A percentile compares a stretch with the other conserved stretches of the same genome.
Evolutionary conservation across 805 yeast genomes (phyloP).

Genomic region (Yamadazyma kitorensis): DNA sequence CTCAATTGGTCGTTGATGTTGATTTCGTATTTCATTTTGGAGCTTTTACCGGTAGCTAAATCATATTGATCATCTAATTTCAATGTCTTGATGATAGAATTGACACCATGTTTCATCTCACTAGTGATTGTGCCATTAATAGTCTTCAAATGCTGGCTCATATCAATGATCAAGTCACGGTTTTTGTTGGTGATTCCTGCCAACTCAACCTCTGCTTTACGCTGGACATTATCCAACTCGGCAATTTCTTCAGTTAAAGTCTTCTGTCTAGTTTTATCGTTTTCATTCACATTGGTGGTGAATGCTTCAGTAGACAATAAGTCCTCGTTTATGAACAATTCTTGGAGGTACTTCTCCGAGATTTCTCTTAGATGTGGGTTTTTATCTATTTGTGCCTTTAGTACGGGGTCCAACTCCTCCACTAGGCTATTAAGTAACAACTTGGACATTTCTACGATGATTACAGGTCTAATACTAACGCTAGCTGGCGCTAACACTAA

Average conservation of each 20-base stretch:
- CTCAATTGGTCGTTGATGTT: constrained; percentile 21
- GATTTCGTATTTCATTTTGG: constrained; percentile 10
- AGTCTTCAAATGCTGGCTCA: constrained; percentile 30
- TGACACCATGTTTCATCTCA: constrained; percentile 16
- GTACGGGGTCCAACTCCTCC: constrained; percentile 23
- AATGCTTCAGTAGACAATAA: constrained; percentile 42
- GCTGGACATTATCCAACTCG: constrained; percentile 59
- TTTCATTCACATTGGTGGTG: constrained; percentile 33
- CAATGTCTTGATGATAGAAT: constrained; percentile 12
- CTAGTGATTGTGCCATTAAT: constrained; percentile 26
- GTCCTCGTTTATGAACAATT: constrained; percentile 48
- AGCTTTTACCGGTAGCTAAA: constrained; percentile 8
- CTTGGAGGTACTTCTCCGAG: constrained; percentile 32
- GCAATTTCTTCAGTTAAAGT: constrained; percentile 70
- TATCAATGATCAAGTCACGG: constrained; percentile 46
- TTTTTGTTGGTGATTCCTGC: constrained; percentile 36
- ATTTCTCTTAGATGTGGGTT: constrained; percentile 14
- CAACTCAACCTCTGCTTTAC: constrained; percentile 46
- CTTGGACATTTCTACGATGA: constrained; percentile 27
- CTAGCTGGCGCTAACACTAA: no score
- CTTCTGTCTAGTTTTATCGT: constrained; percentile 12
- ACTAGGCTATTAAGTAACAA: constrained; percentile 33
- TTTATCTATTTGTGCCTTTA: constrained; percentile 16
- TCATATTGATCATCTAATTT: constrained; percentile 2
- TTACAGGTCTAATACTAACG: no score